Conservation (phyloP, 129 eudicot genomes). For the Ambrosia trifida region DNA sequence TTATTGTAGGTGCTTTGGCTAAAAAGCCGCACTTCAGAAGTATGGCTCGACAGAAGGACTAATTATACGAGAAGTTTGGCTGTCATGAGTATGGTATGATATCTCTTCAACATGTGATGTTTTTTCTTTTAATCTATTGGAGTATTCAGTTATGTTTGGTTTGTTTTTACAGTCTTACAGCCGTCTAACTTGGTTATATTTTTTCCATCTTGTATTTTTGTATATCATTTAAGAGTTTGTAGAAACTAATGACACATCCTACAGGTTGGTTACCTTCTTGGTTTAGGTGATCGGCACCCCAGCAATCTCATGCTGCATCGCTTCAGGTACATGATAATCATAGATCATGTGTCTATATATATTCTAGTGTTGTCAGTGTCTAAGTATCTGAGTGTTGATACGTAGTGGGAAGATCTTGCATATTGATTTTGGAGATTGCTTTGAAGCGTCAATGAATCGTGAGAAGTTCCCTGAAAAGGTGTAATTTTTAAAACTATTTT, state of each 20-base stretch:
- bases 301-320: slow-evolving; percentile 99
- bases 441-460: slow-evolving; percentile 98
- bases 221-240: neutral
- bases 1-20: slow-evolving; percentile 87
- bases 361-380: slow-evolving; percentile 12
- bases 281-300: slow-evolving; percentile 99
- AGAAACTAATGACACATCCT: slow-evolving; percentile 12
- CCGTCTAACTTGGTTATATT: neutral
- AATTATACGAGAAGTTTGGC: slow-evolving; percentile 99
- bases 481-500: neutral
- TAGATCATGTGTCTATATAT: slow-evolving; percentile 7
- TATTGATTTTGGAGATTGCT: slow-evolving; percentile 99
- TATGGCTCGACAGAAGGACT: slow-evolving; percentile 95
- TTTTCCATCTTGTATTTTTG: neutral
- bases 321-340: slow-evolving; percentile 53
- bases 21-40: slow-evolving; percentile 97
- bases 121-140: neutral
- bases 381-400: slow-evolving; percentile 3
- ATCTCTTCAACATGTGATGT: neutral
- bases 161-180: neutral
- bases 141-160: neutral
- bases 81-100: slow-evolving; percentile 97
- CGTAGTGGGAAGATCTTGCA: slow-evolving; percentile 96
- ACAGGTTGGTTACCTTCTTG: slow-evolving; percentile 98
- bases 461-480: slow-evolving; percentile 99